Percentiles rank a stretch among this genome's conserved stretches.
These are phyloP conservation scores for Diaporthe batatas DNA, from an alignment of 2,329 filamentous ascomycete genomes.

Conservation along the genomic window DNA sequence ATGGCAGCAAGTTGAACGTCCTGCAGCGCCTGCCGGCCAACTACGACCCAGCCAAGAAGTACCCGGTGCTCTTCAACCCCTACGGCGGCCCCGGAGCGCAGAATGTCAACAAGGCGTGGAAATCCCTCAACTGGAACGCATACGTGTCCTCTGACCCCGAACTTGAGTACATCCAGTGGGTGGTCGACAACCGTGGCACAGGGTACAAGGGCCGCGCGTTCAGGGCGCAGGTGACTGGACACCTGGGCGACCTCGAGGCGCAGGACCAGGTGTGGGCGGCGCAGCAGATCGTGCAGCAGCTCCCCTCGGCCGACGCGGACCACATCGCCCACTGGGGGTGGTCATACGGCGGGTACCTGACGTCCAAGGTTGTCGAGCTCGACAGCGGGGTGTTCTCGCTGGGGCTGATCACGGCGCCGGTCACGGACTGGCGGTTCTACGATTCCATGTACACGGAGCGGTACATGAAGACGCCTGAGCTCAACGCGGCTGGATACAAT, in stretches of 20 bases:
- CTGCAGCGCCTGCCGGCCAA: slow-evolving; percentile 75
- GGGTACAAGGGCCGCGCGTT: slow-evolving; percentile 74
- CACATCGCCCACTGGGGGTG: slow-evolving; percentile 78
- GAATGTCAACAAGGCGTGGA: slow-evolving; percentile 69
- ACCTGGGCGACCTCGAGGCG: slow-evolving; percentile 74
- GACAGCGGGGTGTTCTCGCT: slow-evolving; percentile 72
- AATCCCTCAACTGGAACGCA: slow-evolving; percentile 67
- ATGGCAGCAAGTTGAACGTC: slow-evolving; percentile 73
- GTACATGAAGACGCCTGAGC: slow-evolving; percentile 75
- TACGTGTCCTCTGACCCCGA: slow-evolving; percentile 78
- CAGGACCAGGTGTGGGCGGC: slow-evolving; percentile 78
- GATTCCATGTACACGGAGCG: slow-evolving; percentile 80
- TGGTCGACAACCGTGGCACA: slow-evolving; percentile 77
- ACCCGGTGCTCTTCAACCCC: slow-evolving; percentile 75
- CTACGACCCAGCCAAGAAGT: slow-evolving; percentile 73
- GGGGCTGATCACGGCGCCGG: slow-evolving; percentile 74
- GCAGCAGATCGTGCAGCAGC: slow-evolving; percentile 62
- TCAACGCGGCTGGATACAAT: slow-evolving; percentile 72
- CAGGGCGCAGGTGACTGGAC: slow-evolving; percentile 68
- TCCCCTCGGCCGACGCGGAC: slow-evolving; percentile 67
- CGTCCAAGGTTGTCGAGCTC: slow-evolving; percentile 74
- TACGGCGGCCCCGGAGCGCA: slow-evolving; percentile 78
- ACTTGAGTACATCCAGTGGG: slow-evolving; percentile 76
- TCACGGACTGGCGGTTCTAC: slow-evolving; percentile 79
- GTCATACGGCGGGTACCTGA: slow-evolving; percentile 77